phyloP scores from a whole-genome alignment of 139 green algal genomes.

The Zygnema circumcarinatum region DNA sequence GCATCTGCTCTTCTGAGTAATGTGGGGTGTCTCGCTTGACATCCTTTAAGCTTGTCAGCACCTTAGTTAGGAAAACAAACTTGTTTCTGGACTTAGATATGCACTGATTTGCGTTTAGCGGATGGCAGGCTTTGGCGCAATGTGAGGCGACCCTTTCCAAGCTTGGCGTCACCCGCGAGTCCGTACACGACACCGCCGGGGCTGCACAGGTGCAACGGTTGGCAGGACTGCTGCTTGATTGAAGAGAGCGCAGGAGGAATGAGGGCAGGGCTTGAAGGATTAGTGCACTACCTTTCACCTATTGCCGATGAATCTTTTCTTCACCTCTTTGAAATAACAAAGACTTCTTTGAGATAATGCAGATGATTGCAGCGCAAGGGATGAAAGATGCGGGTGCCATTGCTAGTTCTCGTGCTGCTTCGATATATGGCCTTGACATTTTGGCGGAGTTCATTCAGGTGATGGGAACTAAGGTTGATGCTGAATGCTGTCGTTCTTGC shows the following conservation, averaged over 20 bases:
- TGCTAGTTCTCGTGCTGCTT: conserved; percentile 72
- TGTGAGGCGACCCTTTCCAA: conserved; percentile 55
- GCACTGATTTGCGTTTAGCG: no score
- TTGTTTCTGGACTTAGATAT: no score
- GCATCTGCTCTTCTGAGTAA: no score
- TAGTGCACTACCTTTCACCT: no score
- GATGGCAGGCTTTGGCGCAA: conserved; percentile 60
- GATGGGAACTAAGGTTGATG: not conserved
- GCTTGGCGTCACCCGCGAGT: conserved; percentile 74
- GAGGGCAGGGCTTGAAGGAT: not conserved
- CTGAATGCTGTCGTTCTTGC: not conserved
- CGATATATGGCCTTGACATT: conserved; percentile 72
- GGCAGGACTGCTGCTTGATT: not conserved
- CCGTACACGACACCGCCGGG: conserved; percentile 92
- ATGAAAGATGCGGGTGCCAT: conserved; percentile 71
- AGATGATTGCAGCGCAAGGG: conserved; percentile 44
- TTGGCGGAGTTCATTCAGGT: conserved; percentile 79
- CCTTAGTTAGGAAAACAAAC: no score
- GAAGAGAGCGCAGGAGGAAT: not conserved
- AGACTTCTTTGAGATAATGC: no score
- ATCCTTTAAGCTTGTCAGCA: no score
- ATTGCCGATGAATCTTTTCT: no score
- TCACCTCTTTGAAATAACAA: no score
- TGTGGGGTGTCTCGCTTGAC: no score
- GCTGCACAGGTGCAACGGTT: conserved; percentile 67